phyloP scores from a whole-genome alignment of 768 basidiomycete genomes.

The Auriculariales sp. region DNA sequence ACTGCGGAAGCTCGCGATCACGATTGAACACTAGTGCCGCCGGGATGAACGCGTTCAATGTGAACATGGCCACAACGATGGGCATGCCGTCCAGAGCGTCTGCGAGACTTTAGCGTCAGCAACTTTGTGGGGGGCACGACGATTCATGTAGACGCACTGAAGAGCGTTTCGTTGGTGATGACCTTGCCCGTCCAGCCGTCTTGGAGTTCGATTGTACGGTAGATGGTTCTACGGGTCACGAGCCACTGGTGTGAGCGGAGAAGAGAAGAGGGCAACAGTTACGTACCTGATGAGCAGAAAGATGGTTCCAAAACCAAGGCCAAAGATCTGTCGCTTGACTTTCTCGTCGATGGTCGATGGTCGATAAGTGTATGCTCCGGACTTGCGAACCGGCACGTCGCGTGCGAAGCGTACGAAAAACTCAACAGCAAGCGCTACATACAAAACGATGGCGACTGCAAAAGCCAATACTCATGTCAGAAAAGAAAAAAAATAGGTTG shows the following conservation, averaged over 20 bases:
- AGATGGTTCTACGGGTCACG: conserved; percentile 25
- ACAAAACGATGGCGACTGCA: conserved; percentile 27
- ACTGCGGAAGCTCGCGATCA: neutral
- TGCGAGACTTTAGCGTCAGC: conserved; percentile 8
- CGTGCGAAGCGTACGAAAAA: conserved; percentile 26
- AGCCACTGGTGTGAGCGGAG: neutral
- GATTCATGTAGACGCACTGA: conserved; percentile 27
- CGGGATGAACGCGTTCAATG: conserved; percentile 31
- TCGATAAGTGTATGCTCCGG: neutral
- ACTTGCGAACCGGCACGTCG: conserved; percentile 9
- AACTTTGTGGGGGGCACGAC: neutral
- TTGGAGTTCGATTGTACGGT: conserved; percentile 35
- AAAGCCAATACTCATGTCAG: neutral
- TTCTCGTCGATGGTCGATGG: neutral
- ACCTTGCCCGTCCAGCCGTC: conserved; percentile 38
- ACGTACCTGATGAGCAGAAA: conserved; percentile 33
- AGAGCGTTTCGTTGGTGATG: conserved; percentile 31
- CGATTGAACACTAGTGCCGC: conserved; percentile 19
- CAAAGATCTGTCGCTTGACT: conserved; percentile 16
- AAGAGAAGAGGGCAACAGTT: neutral
- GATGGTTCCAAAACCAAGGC: conserved; percentile 21
- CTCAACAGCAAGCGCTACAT: conserved; percentile 26
- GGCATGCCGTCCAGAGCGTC: conserved; percentile 37
- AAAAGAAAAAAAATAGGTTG: neutral
- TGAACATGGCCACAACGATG: conserved; percentile 30